Evolutionary conservation across 495 filamentous ascomycete species (phyloP).

Genomic region (Pyrenula massariospora): DNA sequence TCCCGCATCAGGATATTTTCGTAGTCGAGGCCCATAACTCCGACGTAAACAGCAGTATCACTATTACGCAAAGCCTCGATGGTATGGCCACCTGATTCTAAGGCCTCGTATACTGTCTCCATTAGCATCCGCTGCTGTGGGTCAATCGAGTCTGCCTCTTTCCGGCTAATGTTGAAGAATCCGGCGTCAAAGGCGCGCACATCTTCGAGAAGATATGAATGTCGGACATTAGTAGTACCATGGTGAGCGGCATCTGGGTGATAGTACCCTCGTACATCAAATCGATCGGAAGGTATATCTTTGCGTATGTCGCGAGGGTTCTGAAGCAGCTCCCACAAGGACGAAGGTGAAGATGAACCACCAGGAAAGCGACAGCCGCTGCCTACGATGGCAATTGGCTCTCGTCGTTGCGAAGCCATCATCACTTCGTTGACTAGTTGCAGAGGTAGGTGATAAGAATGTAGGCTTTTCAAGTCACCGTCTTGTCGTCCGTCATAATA

Average conservation of each 20-base stretch:
- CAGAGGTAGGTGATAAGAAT: neutral
- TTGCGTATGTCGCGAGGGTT: slow-evolving; percentile 20
- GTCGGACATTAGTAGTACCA: slow-evolving; percentile 1
- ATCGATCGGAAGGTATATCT: slow-evolving; percentile 24
- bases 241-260: slow-evolving; percentile 2
- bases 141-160: slow-evolving; percentile 41
- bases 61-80: neutral
- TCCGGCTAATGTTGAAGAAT: slow-evolving; percentile 51
- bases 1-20: neutral
- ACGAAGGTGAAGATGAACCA: slow-evolving; percentile 18
- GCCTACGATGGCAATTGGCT: slow-evolving; percentile 35
- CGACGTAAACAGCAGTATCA: neutral
- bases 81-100: slow-evolving; percentile 35
- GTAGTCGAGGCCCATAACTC: neutral
- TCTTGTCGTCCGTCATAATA: neutral
- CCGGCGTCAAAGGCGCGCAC: slow-evolving; percentile 30
- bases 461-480: neutral
- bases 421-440: slow-evolving; percentile 8
- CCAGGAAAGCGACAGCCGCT: slow-evolving; percentile 45
- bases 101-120: slow-evolving; percentile 46
- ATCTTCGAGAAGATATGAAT: slow-evolving; percentile 38
- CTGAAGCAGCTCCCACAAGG: slow-evolving; percentile 24
- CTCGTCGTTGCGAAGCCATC: slow-evolving; percentile 1
- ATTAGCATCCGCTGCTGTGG: slow-evolving; percentile 41
- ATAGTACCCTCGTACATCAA: slow-evolving; percentile 21